Evolutionary conservation across 2,329 filamentous ascomycete species (phyloP), one percentile per base, ranked within the genome.

Genomic region (Fusarium subglutinans): DNA sequence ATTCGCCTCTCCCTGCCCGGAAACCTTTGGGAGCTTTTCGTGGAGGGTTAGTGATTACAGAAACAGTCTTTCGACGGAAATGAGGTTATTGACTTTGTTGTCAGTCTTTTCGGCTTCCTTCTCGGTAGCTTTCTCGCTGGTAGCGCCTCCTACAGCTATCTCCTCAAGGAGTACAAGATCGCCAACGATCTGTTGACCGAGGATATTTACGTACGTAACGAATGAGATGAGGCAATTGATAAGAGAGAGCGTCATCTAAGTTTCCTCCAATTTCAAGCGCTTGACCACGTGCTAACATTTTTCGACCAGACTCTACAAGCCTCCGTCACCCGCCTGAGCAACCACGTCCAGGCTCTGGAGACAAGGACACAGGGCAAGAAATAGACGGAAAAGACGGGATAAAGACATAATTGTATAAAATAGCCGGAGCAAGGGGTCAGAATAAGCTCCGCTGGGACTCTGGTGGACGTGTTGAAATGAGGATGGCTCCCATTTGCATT

Each of bases 101-200:
- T 65, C 78, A 98, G 96, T 66, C 86, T 98, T 69, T 94, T 98
- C 79, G 96, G 96, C 59, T 98, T 98, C 87, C 91, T 98, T 57
- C 87, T 96, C 73, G 96, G 96, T 75, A 91, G 93, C 72, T 92
- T 93, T 53, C 86, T 94, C 59, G 92, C 95, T 50, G 95, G 94
- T 79, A 90, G 89, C 59, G 92, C 90, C 66, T 93, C 97, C 78
- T 98, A 98, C 86, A 95, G 94, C 83, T 98, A 98, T 83, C 90
- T 98, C 76, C 86, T 98, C 78, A 91, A 96, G 82, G 95, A 98
- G 84, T 98, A 98, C 87, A 94, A 95, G 85, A 88, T 95, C 48
- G 94, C 94, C 77, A 98, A 98, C 86, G 94, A 97, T 85, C 89
- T 98, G 80, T 87, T 98, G 84, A 96, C 92, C 70, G 95, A 98